These are phyloP conservation scores for Sordariomycetes sp. DNA, from an alignment of 2,329 filamentous ascomycete species.

Conservation along the genomic window DNA sequence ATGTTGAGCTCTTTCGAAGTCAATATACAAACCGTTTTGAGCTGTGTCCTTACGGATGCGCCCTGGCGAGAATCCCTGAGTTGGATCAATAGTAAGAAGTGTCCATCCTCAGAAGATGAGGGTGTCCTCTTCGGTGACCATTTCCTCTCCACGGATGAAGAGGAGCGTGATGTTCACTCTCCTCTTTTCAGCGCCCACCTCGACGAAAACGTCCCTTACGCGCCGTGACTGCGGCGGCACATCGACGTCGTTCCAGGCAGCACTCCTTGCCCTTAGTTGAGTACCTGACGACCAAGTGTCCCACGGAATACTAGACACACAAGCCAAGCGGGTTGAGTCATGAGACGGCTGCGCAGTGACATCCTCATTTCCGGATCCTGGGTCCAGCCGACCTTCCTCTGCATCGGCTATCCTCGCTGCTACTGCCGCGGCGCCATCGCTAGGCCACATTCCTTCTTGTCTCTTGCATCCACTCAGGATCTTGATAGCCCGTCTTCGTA, in stretches of 20 bases:
- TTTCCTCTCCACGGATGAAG: neutral
- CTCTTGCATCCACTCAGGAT: conserved; percentile 10
- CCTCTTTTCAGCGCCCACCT: conserved; percentile 9
- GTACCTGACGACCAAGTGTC: neutral
- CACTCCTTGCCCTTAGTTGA: neutral
- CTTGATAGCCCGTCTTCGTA: conserved; percentile 10
- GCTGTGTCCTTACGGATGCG: no score
- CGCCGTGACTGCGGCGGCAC: conserved; percentile 10
- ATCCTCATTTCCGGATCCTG: no score
- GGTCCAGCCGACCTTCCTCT: conserved; percentile 2
- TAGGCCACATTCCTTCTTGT: conserved; percentile 15
- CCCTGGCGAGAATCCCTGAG: no score
- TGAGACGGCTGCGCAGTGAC: no score
- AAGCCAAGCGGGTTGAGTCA: neutral
- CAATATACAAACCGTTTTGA: no score
- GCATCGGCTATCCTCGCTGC: conserved; percentile 8
- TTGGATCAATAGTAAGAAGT: no score
- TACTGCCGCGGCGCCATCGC: conserved; percentile 9
- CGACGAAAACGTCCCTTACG: conserved; percentile 12
- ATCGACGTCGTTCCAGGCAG: conserved; percentile 11
- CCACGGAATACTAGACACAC: neutral
- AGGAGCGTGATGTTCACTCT: conserved; percentile 6
- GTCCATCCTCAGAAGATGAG: no score
- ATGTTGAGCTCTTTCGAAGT: no score
- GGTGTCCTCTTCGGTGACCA: neutral